A percentile compares a stretch with the other conserved stretches of the same genome.
Evolutionary conservation across 2,329 filamentous ascomycete genomes (phyloP).

Genomic region (Colletotrichum sojae): DNA sequence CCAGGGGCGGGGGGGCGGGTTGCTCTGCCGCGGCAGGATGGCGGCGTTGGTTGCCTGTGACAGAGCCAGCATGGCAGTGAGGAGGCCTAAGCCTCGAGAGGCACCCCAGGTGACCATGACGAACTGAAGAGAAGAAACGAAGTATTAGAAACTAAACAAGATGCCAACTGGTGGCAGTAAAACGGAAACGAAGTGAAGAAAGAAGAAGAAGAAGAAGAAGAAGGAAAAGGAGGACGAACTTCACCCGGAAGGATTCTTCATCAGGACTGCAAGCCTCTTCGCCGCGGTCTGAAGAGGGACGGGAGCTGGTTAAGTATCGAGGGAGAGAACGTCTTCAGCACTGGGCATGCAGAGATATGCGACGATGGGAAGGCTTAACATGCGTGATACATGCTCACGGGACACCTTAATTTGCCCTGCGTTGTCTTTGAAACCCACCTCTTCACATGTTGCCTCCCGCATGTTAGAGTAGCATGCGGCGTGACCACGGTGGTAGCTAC

Average conservation of each 20-base stretch:
- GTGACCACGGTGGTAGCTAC: neutral
- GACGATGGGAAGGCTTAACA: slow-evolving; percentile 20
- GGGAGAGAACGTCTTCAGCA: neutral
- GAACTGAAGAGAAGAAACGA: neutral
- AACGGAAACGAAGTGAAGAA: slow-evolving; percentile 1
- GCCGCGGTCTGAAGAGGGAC: neutral
- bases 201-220: neutral
- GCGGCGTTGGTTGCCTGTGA: slow-evolving; percentile 21
- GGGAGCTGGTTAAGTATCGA: slow-evolving; percentile 25
- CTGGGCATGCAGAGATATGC: slow-evolving; percentile 28
- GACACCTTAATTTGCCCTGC: slow-evolving; percentile 21
- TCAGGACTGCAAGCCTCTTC: neutral
- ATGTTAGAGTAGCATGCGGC: neutral
- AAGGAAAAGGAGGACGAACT: slow-evolving; percentile 4
- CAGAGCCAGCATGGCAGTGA: slow-evolving; percentile 2
- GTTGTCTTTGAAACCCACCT: slow-evolving; percentile 20
- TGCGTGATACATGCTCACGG: slow-evolving; percentile 26
- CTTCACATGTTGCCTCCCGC: slow-evolving; percentile 16
- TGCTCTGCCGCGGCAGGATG: slow-evolving; percentile 29
- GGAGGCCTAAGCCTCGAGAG: slow-evolving; percentile 22
- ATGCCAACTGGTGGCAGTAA: slow-evolving; percentile 19
- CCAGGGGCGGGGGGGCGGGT: slow-evolving; percentile 39
- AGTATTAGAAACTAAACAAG: neutral
- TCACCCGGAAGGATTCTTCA: slow-evolving; percentile 4
- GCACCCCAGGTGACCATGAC: slow-evolving; percentile 20